Base-by-base conservation (phyloP, 208 protist genomes). In the Blechomonas ayalai region DNA sequence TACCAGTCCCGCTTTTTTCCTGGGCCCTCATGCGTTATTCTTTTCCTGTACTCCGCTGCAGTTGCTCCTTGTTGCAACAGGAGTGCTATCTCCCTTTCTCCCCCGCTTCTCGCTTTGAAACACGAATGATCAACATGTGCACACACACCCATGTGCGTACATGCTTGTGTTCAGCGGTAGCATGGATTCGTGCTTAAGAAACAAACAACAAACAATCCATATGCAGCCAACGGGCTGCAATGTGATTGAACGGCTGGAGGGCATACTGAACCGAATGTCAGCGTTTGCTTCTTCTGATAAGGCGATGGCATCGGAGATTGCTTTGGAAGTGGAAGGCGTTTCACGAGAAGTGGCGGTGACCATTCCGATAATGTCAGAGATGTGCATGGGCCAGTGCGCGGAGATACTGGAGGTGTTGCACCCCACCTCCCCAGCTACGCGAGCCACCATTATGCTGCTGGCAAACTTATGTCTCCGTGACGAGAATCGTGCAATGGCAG, bases 381-480 rank as follows among this genome's bases (percentile, higher is more conserved):
- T 53, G 20, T 67, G 67, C 22, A 76, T 79, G 22, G 54, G 63
- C 16, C 45, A 52, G 23, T 82, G 68, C 50, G 48, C 73, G 5
- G 76, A 78, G 19, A 40, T 88, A 29, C 51, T 86, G 0, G 76
- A 89, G 47, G 46, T 46, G 15, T 38, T 56, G 22, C 65, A 40
- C 9, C 45, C 63, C 8, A 22, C 53, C 0, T 45, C 45, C 28
- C 54, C 36, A 12, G 59, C 47, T 5, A 59, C 54, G n/a, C 27
- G 56, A 16, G 59, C 73, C 23, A 31, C 82, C 2, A 46, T 82
- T 4, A 60, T 60, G 34, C 60, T 92, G 42, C 43, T 90, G 22
- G 59, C 74, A 2, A 69, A 79, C 29, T 53, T 75, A 40, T 87
- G 65, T 25, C 66, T 88, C 43, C 60, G 46, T 7, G 73, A 85